phyloP scores from a whole-genome alignment of 495 filamentous ascomycete genomes.

The Podospora pseudoanserina region DNA sequence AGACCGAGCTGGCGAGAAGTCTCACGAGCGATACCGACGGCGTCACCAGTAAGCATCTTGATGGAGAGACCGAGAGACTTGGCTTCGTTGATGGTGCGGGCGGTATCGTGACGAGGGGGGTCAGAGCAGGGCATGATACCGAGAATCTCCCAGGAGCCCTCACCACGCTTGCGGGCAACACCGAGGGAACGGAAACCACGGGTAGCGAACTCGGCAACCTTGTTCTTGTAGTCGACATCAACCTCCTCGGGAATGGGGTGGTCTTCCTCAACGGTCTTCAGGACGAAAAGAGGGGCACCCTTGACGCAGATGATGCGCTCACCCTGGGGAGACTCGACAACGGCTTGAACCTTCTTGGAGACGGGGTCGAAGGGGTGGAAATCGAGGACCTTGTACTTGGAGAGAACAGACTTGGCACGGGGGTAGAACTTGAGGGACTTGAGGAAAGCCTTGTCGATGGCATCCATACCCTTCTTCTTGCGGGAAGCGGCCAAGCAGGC shows the following conservation, averaged over 20 bases:
- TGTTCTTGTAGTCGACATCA: slow-evolving; percentile 78
- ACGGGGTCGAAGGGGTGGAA: slow-evolving; percentile 91
- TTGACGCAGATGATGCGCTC: slow-evolving; percentile 85
- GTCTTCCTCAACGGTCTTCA: slow-evolving; percentile 79
- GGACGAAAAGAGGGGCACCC: slow-evolving; percentile 80
- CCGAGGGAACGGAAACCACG: slow-evolving; percentile 91
- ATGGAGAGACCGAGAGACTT: slow-evolving; percentile 82
- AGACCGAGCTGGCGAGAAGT: slow-evolving; percentile 87
- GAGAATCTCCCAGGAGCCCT: slow-evolving; percentile 79
- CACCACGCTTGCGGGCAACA: slow-evolving; percentile 79
- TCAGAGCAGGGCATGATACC: slow-evolving; percentile 93
- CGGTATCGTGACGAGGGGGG: slow-evolving; percentile 86
- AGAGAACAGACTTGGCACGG: slow-evolving; percentile 67
- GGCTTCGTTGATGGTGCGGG: slow-evolving; percentile 84
- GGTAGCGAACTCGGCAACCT: slow-evolving; percentile 83
- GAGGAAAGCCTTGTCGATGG: slow-evolving; percentile 91
- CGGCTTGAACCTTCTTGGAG: slow-evolving; percentile 85
- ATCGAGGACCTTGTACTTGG: slow-evolving; percentile 71
- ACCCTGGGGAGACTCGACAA: slow-evolving; percentile 76
- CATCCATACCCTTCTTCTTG: slow-evolving; percentile 93
- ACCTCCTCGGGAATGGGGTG: slow-evolving; percentile 69
- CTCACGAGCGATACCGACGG: slow-evolving; percentile 87
- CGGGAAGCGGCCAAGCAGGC: slow-evolving; percentile 87
- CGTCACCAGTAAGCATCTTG: slow-evolving; percentile 97
- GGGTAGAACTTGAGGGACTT: slow-evolving; percentile 79